phyloP scores from a whole-genome alignment of 306 rosid genomes.

The Pterocarpus macrocarpus region DNA sequence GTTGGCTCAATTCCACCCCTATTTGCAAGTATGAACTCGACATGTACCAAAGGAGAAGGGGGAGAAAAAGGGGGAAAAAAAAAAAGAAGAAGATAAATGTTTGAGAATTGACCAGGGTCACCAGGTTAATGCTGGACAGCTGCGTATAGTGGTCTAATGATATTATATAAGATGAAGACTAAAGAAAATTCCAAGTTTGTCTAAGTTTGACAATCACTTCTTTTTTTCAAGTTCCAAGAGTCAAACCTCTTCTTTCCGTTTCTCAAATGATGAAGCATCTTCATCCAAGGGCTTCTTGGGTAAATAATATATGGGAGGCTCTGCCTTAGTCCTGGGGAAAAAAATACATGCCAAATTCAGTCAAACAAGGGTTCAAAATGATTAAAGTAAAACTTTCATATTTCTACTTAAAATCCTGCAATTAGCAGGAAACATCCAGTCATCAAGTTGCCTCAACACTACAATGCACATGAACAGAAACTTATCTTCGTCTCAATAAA shows the following conservation, averaged over 20 bases:
- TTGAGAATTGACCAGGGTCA: not conserved
- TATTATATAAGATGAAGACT: conserved; percentile 22
- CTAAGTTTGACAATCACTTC: not conserved
- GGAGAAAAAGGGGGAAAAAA: too few relatives aligned
- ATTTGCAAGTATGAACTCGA: not conserved
- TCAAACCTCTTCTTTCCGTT: conserved; percentile 83
- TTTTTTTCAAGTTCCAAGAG: conserved; percentile 15
- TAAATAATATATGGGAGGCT: conserved; percentile 89
- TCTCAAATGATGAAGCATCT: conserved; percentile 61
- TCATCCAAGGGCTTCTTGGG: conserved; percentile 88
- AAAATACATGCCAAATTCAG: conserved; percentile 46
- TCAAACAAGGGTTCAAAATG: conserved; percentile 36
- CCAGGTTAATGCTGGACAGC: not conserved
- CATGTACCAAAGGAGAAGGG: not conserved
- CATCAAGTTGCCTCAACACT: conserved; percentile 75
- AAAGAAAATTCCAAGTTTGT: not conserved
- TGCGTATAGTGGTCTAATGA: not conserved
- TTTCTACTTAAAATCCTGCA: conserved; percentile 60
- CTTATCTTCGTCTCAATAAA: conserved; percentile 98
- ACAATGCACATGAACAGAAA: conserved; percentile 85
- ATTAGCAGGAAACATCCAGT: conserved; percentile 59
- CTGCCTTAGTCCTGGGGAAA: conserved; percentile 85
- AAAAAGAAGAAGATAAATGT: not conserved
- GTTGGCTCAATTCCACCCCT: not conserved
- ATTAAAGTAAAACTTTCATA: conserved; percentile 12